Evolutionary conservation across 2,329 filamentous ascomycete genomes (phyloP).

Genomic region (Pseudogymnoascus sp.): DNA sequence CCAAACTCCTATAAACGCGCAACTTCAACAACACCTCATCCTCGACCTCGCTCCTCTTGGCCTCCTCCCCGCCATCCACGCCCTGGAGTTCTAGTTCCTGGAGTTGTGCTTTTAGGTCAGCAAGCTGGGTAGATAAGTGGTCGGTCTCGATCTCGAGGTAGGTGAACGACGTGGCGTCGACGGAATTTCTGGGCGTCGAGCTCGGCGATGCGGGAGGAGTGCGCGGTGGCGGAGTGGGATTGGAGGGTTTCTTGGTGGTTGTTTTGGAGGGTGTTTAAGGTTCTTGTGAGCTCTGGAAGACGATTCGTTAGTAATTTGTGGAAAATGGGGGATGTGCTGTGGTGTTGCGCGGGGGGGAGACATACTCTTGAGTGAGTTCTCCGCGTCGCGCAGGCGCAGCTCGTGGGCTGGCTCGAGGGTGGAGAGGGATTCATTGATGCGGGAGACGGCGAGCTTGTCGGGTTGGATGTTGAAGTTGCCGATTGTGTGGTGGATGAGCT

Average conservation of each 20-base stretch:
- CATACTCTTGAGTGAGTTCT: slow-evolving; percentile 56
- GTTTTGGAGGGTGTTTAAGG: slow-evolving; percentile 64
- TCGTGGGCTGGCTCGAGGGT: slow-evolving; percentile 81
- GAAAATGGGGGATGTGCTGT: background rate
- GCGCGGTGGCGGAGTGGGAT: slow-evolving; percentile 68
- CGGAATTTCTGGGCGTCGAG: slow-evolving; percentile 93
- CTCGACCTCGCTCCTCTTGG: slow-evolving; percentile 42
- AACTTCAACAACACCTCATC: slow-evolving; percentile 68
- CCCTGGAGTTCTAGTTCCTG: slow-evolving; percentile 83
- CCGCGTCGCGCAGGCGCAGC: slow-evolving; percentile 65
- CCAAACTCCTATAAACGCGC: slow-evolving; percentile 84
- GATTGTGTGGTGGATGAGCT: slow-evolving; percentile 89
- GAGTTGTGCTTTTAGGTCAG: slow-evolving; percentile 66
- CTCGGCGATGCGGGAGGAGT: slow-evolving; percentile 76
- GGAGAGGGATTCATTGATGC: slow-evolving; percentile 76
- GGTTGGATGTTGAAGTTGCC: slow-evolving; percentile 91
- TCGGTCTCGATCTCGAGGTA: slow-evolving; percentile 95
- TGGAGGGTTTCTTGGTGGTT: slow-evolving; percentile 72
- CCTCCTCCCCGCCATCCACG: slow-evolving; percentile 58
- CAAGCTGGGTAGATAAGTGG: slow-evolving; percentile 72
- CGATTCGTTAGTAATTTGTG: background rate
- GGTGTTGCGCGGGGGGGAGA: slow-evolving; percentile 15
- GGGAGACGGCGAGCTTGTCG: slow-evolving; percentile 76
- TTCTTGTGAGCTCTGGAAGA: slow-evolving; percentile 56
- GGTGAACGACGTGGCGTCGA: slow-evolving; percentile 79